These are phyloP conservation scores for Spinellus fusiger DNA, from an alignment of 192 early-diverging fungal species.

Conservation along the genomic window DNA sequence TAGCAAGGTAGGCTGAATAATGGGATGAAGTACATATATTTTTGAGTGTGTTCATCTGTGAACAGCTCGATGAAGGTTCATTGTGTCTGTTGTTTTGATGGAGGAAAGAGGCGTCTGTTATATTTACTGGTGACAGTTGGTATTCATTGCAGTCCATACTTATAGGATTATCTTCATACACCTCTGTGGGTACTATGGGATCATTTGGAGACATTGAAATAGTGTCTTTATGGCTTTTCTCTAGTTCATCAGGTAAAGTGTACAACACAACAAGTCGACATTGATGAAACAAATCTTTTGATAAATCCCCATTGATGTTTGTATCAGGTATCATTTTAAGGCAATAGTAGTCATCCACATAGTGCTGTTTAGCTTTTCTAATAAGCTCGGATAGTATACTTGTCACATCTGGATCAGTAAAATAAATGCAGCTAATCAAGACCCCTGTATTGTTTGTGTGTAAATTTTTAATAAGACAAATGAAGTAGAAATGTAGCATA, in stretches of 20 bases:
- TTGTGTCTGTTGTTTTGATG: too few species aligned
- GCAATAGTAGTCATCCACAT: slow-evolving; percentile 7
- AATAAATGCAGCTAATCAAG: slow-evolving; percentile 13
- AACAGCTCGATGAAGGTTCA: too few species aligned
- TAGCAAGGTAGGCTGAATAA: background rate
- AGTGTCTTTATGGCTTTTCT: too few species aligned
- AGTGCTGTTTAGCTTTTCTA: background rate
- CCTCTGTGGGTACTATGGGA: too few species aligned
- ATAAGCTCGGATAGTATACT: background rate
- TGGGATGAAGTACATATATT: background rate
- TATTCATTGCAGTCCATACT: too few species aligned
- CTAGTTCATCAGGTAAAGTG: too few species aligned
- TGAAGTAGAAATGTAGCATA: background rate
- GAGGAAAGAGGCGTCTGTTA: too few species aligned
- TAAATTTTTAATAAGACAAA: background rate
- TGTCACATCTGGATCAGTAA: slow-evolving; percentile 7
- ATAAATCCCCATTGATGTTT: background rate
- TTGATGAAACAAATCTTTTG: background rate
- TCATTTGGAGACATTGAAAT: too few species aligned
- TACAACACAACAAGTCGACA: too few species aligned
- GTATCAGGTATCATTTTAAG: background rate
- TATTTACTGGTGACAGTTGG: too few species aligned
- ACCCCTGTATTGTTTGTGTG: background rate
- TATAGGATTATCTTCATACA: too few species aligned
- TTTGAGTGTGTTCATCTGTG: background rate